Evolutionary conservation across 768 basidiomycete genomes (phyloP).

Genomic region (Hygrophorus russula): DNA sequence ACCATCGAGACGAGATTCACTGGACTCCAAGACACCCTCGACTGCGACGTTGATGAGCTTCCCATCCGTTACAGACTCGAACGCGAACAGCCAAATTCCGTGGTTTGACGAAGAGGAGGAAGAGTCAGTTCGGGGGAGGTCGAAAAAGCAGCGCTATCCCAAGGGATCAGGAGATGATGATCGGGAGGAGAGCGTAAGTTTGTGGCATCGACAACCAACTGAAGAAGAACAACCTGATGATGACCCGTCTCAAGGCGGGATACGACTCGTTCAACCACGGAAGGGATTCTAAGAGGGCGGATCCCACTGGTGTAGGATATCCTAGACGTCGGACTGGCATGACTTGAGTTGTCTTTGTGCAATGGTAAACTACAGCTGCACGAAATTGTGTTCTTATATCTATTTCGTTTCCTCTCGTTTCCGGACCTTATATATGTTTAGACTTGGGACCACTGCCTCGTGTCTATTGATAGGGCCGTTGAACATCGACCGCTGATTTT

Average conservation of each 20-base stretch:
- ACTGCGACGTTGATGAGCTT: conserved; percentile 23
- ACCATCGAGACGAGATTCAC: neutral
- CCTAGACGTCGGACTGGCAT: no score
- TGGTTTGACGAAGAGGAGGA: conserved; percentile 22
- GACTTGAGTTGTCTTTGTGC: no score
- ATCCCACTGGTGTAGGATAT: no score
- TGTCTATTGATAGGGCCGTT: no score
- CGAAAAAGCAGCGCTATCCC: conserved; percentile 32
- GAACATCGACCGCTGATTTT: no score
- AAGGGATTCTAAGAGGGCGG: no score
- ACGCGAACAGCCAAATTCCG: conserved; percentile 21
- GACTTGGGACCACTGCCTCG: no score
- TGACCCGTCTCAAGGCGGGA: conserved; percentile 1
- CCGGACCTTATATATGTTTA: no score
- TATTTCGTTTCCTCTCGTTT: no score
- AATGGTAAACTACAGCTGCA: no score
- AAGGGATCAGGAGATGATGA: conserved; percentile 42
- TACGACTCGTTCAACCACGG: conserved; percentile 1
- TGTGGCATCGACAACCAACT: conserved; percentile 26
- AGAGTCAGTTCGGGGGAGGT: conserved; percentile 20
- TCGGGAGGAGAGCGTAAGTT: conserved; percentile 46
- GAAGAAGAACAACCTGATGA: conserved; percentile 3
- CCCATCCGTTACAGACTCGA: conserved; percentile 41
- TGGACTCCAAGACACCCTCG: neutral
- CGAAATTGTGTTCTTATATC: no score